Evolutionary conservation across 2,329 filamentous ascomycete genomes (phyloP).

Genomic region (Paraphoma sp.): DNA sequence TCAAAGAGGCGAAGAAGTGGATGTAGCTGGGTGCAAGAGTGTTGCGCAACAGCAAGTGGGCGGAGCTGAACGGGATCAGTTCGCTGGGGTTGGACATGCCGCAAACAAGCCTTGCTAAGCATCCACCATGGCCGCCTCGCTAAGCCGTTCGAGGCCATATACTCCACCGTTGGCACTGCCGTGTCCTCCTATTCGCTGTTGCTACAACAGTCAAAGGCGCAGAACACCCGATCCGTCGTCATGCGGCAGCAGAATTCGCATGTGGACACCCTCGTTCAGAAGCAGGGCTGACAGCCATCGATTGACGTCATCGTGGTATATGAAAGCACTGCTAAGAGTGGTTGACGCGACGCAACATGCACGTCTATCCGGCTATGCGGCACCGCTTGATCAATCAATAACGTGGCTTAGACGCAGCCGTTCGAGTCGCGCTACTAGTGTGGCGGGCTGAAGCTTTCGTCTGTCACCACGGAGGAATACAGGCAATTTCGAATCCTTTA

Average conservation of each 20-base stretch:
- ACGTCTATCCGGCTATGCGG: background rate
- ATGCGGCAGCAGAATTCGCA: background rate
- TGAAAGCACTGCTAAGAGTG: background rate
- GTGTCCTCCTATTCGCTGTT: background rate
- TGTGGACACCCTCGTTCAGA: background rate
- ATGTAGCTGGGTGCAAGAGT: background rate
- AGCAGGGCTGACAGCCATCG: background rate
- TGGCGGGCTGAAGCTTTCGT: background rate
- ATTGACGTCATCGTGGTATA: background rate
- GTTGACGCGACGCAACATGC: background rate
- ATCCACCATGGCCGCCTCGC: background rate
- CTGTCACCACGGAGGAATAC: background rate
- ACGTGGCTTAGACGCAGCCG: background rate
- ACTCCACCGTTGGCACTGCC: background rate
- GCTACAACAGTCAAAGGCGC: background rate
- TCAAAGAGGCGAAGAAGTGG: background rate
- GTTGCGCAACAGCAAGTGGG: slow-evolving; percentile 9
- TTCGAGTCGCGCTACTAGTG: background rate
- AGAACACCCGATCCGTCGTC: background rate
- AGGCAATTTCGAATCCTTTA: too few species aligned
- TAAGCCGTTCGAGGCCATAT: background rate
- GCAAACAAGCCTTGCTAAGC: slow-evolving; percentile 29
- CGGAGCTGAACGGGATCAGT: slow-evolving; percentile 15
- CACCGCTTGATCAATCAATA: background rate
- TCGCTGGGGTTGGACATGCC: slow-evolving; percentile 7